Evolutionary conservation across 2,329 filamentous ascomycete genomes (phyloP).

Genomic region (Neofusicoccum laricinum): DNA sequence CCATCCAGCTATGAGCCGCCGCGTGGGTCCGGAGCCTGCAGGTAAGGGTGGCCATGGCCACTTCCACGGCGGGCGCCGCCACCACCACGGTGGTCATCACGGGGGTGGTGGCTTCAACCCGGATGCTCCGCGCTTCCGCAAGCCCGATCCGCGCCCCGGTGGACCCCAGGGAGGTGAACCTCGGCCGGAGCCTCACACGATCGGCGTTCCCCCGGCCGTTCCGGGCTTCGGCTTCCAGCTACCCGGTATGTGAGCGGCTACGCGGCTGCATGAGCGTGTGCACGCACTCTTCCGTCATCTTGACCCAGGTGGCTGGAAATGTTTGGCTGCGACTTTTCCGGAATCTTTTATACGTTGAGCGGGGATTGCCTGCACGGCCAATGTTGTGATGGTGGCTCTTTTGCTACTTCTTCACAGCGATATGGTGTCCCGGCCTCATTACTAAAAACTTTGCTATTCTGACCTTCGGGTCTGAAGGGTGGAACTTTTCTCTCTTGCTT

Average conservation of each 20-base stretch:
- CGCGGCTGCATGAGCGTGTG: not conserved
- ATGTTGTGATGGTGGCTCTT: not conserved
- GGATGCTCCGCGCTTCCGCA: slow-evolving; percentile 27
- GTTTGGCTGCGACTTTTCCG: not conserved
- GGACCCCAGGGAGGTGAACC: slow-evolving; percentile 24
- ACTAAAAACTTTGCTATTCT: not conserved
- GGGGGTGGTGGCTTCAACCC: slow-evolving; percentile 21
- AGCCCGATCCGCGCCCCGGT: slow-evolving; percentile 23
- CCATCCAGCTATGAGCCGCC: slow-evolving; percentile 11
- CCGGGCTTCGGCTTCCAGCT: slow-evolving; percentile 55
- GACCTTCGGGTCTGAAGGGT: not conserved
- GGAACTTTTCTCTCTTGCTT: not conserved
- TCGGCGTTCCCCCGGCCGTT: slow-evolving; percentile 53
- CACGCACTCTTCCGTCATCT: not conserved
- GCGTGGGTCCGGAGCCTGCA: slow-evolving; percentile 17
- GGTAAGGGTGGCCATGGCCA: slow-evolving; percentile 2
- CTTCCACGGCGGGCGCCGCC: not conserved
- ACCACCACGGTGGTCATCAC: not conserved
- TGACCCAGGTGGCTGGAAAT: not conserved
- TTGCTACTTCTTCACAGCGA: not conserved
- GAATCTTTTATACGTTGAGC: not conserved
- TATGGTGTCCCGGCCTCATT: not conserved
- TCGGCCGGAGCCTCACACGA: slow-evolving; percentile 37
- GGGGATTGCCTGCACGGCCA: not conserved
- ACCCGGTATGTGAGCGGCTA: slow-evolving; percentile 23